phyloP scores from a whole-genome alignment of 768 basidiomycete genomes.

The Serendipita sp. region DNA sequence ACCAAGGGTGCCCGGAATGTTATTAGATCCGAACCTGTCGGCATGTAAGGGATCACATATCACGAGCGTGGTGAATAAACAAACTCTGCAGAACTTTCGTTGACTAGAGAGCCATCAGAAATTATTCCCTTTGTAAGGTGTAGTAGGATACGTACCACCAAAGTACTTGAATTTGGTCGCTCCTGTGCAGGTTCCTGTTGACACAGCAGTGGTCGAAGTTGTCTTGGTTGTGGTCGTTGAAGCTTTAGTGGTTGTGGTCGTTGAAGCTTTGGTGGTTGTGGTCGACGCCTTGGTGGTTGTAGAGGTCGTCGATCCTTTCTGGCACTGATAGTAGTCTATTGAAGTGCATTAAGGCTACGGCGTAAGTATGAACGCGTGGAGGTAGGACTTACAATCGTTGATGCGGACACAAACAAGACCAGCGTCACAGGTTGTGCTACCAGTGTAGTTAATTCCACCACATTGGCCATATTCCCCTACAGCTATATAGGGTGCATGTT shows the following conservation, averaged over 20 bases:
- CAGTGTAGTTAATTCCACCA: conserved; percentile 26
- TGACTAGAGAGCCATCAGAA: conserved; percentile 20
- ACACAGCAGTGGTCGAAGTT: conserved; percentile 6
- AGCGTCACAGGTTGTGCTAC: conserved; percentile 30
- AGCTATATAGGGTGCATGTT: no score
- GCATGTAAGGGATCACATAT: conserved; percentile 13
- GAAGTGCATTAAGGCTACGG: background rate
- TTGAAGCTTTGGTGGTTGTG: conserved; percentile 17
- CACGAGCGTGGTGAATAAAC: conserved; percentile 36
- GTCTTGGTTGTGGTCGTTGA: conserved; percentile 13
- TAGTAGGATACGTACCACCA: conserved; percentile 18
- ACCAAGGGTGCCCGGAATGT: no score
- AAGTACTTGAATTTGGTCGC: conserved; percentile 45
- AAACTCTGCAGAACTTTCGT: conserved; percentile 47
- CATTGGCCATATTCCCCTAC: conserved; percentile 3
- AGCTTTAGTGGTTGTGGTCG: conserved; percentile 14
- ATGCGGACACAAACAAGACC: conserved; percentile 26
- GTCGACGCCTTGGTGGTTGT: conserved; percentile 14
- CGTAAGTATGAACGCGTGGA: background rate
- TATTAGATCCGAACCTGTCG: background rate
- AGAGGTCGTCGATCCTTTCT: conserved; percentile 19
- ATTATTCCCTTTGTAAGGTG: no score
- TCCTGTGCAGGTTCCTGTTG: conserved; percentile 22
- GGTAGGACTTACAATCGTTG: conserved; percentile 26
- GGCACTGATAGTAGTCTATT: background rate